Percentiles rank a stretch among this genome's conserved stretches.
These are phyloP conservation scores for Kodamaea sp. DNA, from an alignment of 1,139 yeast species.

Conservation along the genomic window DNA sequence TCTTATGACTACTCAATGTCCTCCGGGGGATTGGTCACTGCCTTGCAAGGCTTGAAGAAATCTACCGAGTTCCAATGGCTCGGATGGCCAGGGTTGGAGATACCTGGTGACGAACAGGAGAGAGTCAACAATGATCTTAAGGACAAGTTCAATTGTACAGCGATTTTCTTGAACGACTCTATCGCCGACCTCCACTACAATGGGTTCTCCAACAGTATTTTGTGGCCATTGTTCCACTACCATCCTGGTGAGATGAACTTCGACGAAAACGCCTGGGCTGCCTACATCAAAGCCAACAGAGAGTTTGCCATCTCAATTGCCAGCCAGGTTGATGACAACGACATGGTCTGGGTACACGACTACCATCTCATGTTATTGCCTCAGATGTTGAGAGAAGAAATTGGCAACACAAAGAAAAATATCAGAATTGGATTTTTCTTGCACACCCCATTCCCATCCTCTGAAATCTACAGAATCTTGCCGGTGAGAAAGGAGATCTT, in stretches of 20 bases:
- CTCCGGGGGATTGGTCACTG: constrained; percentile 96
- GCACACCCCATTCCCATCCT: constrained; percentile 97
- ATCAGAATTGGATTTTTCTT: constrained; percentile 88
- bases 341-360: constrained; percentile 96
- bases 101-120: constrained; percentile 74
- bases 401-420: constrained; percentile 50
- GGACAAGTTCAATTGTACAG: constrained; percentile 83
- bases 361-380: constrained; percentile 96
- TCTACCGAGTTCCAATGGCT: constrained; percentile 91
- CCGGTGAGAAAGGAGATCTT: constrained; percentile 94
- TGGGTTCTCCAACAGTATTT: constrained; percentile 86
- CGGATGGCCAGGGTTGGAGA: constrained; percentile 95
- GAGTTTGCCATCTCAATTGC: constrained; percentile 79
- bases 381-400: constrained; percentile 74
- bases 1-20: constrained; percentile 79
- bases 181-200: constrained; percentile 95
- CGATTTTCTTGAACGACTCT: constrained; percentile 83
- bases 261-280: constrained; percentile 98
- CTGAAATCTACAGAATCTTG: constrained; percentile 91
- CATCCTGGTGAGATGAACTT: constrained; percentile 99
- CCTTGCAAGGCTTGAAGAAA: constrained; percentile 87
- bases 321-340: constrained; percentile 73
- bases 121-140: constrained; percentile 69
- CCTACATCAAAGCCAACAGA: constrained; percentile 91
- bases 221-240: constrained; percentile 98